Evolutionary conservation across 148 eudicot species (phyloP).

Genomic region (Chenopodium formosanum): DNA sequence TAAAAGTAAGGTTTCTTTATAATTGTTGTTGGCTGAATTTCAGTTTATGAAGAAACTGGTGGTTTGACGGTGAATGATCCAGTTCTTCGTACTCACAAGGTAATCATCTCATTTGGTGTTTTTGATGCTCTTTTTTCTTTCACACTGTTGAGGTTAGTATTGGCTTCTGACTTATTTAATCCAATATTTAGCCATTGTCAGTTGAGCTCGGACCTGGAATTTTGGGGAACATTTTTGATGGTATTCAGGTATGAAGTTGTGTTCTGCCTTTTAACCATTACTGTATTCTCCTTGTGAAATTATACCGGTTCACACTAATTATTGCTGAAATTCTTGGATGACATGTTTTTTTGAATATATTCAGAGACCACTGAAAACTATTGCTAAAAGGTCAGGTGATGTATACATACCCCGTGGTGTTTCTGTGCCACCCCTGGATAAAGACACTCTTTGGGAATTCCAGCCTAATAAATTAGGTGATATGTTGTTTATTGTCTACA

Average conservation of each 20-base stretch:
- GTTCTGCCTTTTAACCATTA: background rate
- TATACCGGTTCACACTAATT: background rate
- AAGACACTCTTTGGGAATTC: conserved; percentile 93
- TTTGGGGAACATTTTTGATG: conserved; percentile 95
- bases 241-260: conserved; percentile 74
- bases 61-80: conserved; percentile 97
- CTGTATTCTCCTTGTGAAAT: background rate
- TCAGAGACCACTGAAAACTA: conserved; percentile 97
- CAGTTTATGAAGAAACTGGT: conserved; percentile 99
- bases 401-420: conserved; percentile 99
- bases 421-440: conserved; percentile 91
- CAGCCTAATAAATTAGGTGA: conserved; percentile 85
- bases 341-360: background rate
- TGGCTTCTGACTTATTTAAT: conserved; percentile 20
- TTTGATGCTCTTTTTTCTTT: background rate
- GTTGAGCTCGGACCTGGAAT: conserved; percentile 98
- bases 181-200: conserved; percentile 68
- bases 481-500: background rate
- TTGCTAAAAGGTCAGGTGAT: conserved; percentile 87
- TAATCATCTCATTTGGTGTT: conserved; percentile 22
- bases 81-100: conserved; percentile 97
- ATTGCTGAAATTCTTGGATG: background rate
- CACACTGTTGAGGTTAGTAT: background rate
- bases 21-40: conserved; percentile 13
- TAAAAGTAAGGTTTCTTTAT: background rate